These are phyloP conservation scores for Solanum megistacrolobum DNA, from an alignment of 257 asterid species.

Conservation along the genomic window DNA sequence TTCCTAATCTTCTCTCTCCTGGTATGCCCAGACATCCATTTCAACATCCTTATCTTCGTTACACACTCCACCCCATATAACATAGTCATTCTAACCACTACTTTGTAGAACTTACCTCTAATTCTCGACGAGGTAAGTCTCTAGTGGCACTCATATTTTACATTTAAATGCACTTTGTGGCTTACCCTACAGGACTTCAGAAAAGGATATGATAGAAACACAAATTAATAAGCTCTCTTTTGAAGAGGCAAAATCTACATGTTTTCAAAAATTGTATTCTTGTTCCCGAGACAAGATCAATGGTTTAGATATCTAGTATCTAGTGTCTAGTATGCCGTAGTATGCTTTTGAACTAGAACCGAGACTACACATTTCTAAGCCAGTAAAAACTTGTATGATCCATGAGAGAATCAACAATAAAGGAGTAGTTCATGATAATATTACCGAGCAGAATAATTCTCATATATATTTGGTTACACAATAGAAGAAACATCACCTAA, in stretches of 20 bases:
- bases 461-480: background rate
- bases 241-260: background rate
- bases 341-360: background rate
- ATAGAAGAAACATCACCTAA: constrained; percentile 35
- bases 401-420: background rate
- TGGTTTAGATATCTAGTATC: background rate
- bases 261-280: background rate
- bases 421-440: background rate
- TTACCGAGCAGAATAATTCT: background rate
- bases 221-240: background rate
- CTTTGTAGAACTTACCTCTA: background rate
- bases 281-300: background rate
- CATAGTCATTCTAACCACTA: background rate
- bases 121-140: background rate
- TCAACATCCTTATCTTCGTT: background rate
- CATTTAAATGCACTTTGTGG: background rate
- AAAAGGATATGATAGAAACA: background rate
- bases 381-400: background rate
- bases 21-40: background rate
- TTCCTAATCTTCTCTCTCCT: background rate
- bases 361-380: background rate
- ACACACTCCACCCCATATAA: background rate
- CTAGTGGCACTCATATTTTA: background rate
- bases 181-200: background rate
- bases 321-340: background rate